phyloP scores from a whole-genome alignment of 129 eudicot species.

The Lonicera japonica region DNA sequence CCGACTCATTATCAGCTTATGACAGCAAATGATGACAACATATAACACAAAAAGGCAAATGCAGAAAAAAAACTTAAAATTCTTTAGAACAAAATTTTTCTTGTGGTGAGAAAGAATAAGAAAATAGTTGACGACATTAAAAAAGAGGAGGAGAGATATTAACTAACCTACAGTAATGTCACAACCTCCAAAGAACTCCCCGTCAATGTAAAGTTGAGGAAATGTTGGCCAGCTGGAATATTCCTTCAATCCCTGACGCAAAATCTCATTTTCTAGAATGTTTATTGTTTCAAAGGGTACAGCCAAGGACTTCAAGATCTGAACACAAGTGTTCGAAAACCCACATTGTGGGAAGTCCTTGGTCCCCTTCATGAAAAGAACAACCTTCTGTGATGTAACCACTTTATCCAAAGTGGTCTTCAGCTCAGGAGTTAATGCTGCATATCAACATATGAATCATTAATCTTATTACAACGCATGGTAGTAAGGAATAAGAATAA shows the following conservation, averaged over 20 bases:
- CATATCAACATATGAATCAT: slow-evolving; percentile 9
- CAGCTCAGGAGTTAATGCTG: slow-evolving; percentile 78
- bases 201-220: slow-evolving; percentile 91
- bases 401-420: slow-evolving; percentile 81
- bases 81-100: no score
- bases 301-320: slow-evolving; percentile 56
- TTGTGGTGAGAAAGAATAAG: no score
- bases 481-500: background rate
- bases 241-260: slow-evolving; percentile 88
- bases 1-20: no score
- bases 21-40: no score
- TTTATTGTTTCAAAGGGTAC: slow-evolving; percentile 84
- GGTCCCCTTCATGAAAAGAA: slow-evolving; percentile 94
- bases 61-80: no score
- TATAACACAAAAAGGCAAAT: no score
- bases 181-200: slow-evolving; percentile 96
- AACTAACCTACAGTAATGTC: slow-evolving; percentile 80
- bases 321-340: slow-evolving; percentile 84
- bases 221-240: slow-evolving; percentile 98
- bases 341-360: slow-evolving; percentile 98
- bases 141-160: background rate
- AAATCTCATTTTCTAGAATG: slow-evolving; percentile 70
- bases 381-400: slow-evolving; percentile 78
- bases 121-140: no score
- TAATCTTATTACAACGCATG: background rate